Percentiles rank a stretch among this genome's conserved stretches.
These are phyloP conservation scores for Kwoniella sp. DNA, from an alignment of 768 basidiomycete species.

Conservation along the genomic window DNA sequence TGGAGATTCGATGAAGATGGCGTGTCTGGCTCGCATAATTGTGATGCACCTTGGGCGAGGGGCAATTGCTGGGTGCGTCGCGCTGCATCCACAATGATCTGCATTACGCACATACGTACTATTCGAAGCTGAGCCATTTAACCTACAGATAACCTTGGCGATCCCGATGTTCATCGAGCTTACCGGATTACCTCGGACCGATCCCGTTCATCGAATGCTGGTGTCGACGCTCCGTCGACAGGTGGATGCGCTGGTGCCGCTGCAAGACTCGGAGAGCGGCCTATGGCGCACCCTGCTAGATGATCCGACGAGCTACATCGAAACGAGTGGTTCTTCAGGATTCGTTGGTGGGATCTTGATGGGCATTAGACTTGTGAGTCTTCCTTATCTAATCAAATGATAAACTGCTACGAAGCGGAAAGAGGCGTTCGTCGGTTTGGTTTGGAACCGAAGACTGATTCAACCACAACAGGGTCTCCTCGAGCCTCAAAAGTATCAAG, in stretches of 20 bases:
- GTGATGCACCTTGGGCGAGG: slow-evolving; percentile 62
- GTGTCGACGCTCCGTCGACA: slow-evolving; percentile 60
- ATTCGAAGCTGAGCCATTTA: no score
- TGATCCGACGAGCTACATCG: slow-evolving; percentile 61
- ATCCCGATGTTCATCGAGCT: slow-evolving; percentile 42
- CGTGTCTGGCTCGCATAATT: slow-evolving; percentile 43
- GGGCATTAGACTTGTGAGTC: slow-evolving; percentile 29
- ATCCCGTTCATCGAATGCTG: slow-evolving; percentile 60
- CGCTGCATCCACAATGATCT: no score
- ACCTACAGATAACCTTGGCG: slow-evolving; percentile 35
- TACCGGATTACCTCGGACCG: slow-evolving; percentile 55
- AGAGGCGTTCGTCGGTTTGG: no score
- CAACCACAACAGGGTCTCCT: slow-evolving; percentile 24
- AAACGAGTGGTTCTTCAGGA: slow-evolving; percentile 55
- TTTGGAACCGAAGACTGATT: no score
- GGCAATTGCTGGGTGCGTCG: slow-evolving; percentile 62
- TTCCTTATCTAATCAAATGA: no score
- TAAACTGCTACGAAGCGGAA: no score
- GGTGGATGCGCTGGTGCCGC: slow-evolving; percentile 61
- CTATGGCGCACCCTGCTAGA: slow-evolving; percentile 65
- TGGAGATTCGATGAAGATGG: slow-evolving; percentile 45
- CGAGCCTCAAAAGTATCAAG: slow-evolving; percentile 20
- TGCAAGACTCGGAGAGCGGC: slow-evolving; percentile 60
- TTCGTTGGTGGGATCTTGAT: slow-evolving; percentile 46
- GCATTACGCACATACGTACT: no score